Conservation (phyloP, 257 asterid species). For the Nicotiana knightiana region DNA sequence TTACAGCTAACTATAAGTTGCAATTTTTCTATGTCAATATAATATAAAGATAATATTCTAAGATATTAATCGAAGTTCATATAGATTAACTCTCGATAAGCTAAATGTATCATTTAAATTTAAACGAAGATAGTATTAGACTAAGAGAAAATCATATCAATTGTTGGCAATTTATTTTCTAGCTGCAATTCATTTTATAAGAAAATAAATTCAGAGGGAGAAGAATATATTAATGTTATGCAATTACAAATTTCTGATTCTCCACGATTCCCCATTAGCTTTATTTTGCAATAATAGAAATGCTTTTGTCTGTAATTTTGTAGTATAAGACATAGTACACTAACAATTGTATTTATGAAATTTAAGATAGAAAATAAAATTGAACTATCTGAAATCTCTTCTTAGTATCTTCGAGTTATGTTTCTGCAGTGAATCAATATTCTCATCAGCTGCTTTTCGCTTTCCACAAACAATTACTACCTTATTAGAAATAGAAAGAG, state of each 20-base stretch:
- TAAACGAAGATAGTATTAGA: too few species aligned
- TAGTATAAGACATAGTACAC: not conserved
- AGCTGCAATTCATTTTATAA: too few species aligned
- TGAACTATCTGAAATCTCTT: conserved; percentile 31
- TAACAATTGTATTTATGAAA: too few species aligned
- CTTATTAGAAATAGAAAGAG: not conserved
- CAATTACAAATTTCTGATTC: not conserved
- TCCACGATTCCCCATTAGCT: not conserved
- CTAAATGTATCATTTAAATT: too few species aligned
- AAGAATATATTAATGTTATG: not conserved
- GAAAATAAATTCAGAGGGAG: too few species aligned
- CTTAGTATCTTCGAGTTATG: conserved; percentile 30
- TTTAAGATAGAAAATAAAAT: not conserved
- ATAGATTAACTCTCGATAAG: too few species aligned
- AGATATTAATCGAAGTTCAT: too few species aligned
- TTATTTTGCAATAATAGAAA: not conserved
- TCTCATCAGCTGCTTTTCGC: conserved; percentile 19
- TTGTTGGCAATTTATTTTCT: too few species aligned
- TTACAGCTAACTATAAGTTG: too few species aligned
- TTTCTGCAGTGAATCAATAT: conserved; percentile 9
- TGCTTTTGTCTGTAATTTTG: not conserved
- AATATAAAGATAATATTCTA: too few species aligned
- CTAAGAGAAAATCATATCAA: too few species aligned
- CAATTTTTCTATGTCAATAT: too few species aligned
- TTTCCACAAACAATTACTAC: conserved; percentile 15